phyloP scores from a whole-genome alignment of 352 stramenopile genomes.

The Globisporangium alternatum region DNA sequence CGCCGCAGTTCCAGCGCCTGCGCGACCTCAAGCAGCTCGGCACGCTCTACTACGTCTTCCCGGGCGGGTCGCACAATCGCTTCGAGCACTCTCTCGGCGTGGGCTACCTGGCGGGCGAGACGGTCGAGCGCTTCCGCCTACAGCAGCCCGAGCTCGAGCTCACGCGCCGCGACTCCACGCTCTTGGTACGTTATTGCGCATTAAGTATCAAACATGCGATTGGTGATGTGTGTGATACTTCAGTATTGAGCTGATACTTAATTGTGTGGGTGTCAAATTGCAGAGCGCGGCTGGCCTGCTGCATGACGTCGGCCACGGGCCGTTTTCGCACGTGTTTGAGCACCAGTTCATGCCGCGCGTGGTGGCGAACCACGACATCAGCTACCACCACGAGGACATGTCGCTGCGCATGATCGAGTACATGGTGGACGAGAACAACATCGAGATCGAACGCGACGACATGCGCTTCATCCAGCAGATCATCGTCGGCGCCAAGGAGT shows the following conservation, averaged over 20 bases:
- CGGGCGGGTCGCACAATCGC: slow-evolving; percentile 89
- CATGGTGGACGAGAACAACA: slow-evolving; percentile 79
- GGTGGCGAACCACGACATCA: slow-evolving; percentile 22
- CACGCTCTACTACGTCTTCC: slow-evolving; percentile 85
- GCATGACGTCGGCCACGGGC: slow-evolving; percentile 92
- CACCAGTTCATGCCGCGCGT: slow-evolving; percentile 83
- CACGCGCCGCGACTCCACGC: slow-evolving; percentile 75
- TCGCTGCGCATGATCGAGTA: slow-evolving; percentile 77
- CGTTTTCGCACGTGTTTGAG: slow-evolving; percentile 96
- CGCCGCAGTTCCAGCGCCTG: slow-evolving; percentile 93
- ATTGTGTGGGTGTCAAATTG: slow-evolving; percentile 2
- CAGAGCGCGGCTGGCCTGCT: slow-evolving; percentile 76
- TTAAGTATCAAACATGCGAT: neutral
- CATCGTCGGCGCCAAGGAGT: slow-evolving; percentile 80
- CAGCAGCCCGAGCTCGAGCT: slow-evolving; percentile 90
- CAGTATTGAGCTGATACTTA: neutral
- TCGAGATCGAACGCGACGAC: slow-evolving; percentile 67
- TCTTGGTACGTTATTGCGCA: slow-evolving; percentile 38
- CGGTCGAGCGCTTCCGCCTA: slow-evolving; percentile 78
- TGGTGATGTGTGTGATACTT: neutral
- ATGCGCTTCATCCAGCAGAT: slow-evolving; percentile 77
- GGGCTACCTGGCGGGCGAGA: slow-evolving; percentile 89
- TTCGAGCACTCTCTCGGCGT: slow-evolving; percentile 97
- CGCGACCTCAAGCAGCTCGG: slow-evolving; percentile 94
- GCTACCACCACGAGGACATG: slow-evolving; percentile 84